These are phyloP conservation scores for Mucuna pruriens DNA, from an alignment of 306 rosid species.

Conservation along the genomic window DNA sequence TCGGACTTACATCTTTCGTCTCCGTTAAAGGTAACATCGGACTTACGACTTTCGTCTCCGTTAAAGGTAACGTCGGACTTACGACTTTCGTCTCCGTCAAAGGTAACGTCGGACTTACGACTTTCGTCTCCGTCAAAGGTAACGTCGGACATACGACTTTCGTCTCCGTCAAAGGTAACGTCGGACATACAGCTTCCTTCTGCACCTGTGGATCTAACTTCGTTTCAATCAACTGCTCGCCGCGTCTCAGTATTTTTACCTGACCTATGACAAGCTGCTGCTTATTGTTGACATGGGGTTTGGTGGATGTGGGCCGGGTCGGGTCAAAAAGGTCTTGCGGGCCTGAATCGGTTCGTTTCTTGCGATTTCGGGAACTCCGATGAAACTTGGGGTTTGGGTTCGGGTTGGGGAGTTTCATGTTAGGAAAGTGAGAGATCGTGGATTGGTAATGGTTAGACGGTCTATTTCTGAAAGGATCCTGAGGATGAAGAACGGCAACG, in stretches of 20 bases:
- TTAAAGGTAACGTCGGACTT: no score
- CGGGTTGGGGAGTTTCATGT: neutral
- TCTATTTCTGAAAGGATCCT: constrained; percentile 28
- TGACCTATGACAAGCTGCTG: constrained; percentile 35
- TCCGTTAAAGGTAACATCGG: no score
- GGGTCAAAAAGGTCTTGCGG: neutral
- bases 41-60: neutral
- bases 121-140: neutral
- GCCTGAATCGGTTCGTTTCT: constrained; percentile 15
- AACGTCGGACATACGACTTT: no score
- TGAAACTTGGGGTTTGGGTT: constrained; percentile 19
- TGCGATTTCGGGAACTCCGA: constrained; percentile 23
- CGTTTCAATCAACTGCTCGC: constrained; percentile 30
- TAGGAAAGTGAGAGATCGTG: constrained; percentile 3
- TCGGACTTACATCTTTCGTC: neutral
- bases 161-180: neutral
- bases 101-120: no score
- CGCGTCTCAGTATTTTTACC: constrained; percentile 56
- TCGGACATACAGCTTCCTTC: no score
- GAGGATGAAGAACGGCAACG: constrained; percentile 51
- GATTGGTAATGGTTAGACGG: neutral
- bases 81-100: neutral
- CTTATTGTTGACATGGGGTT: neutral
- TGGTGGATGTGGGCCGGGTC: neutral
- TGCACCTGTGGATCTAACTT: neutral